A percentile compares a stretch with the other conserved stretches of the same genome.
These are phyloP conservation scores for Ensete glaucum DNA, from an alignment of 176 grass and related monocot genomes.

Conservation along the genomic window DNA sequence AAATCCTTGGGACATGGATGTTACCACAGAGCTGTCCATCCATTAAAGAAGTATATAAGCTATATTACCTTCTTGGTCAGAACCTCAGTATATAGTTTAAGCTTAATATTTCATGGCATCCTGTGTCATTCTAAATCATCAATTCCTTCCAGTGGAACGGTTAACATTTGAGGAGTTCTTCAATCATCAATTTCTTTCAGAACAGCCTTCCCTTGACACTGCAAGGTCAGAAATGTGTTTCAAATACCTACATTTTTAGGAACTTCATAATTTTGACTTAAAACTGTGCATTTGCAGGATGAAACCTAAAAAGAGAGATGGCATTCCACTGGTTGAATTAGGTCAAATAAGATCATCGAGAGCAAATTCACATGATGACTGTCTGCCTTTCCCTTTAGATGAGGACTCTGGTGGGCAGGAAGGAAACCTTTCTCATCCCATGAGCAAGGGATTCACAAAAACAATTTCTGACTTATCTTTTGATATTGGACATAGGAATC, in stretches of 20 bases:
- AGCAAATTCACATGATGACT: conserved; percentile 80
- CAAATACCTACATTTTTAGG: background rate
- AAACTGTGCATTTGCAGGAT: conserved; percentile 22
- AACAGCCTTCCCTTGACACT: conserved; percentile 35
- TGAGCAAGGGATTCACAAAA: conserved; percentile 31
- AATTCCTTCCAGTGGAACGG: conserved; percentile 76
- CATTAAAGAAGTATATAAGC: background rate
- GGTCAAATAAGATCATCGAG: conserved; percentile 39
- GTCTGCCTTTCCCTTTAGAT: conserved; percentile 85
- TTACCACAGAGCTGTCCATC: too few relatives aligned
- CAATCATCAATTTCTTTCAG: conserved; percentile 81
- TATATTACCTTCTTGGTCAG: background rate
- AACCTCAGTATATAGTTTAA: background rate
- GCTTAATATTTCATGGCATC: background rate
- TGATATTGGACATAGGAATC: conserved; percentile 44
- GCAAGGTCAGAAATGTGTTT: conserved; percentile 35
- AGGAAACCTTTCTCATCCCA: conserved; percentile 28
- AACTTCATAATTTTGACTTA: background rate
- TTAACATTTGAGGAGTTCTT: conserved; percentile 93
- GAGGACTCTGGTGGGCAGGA: conserved; percentile 54
- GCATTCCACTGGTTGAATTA: conserved; percentile 32
- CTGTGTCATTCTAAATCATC: conserved; percentile 9
- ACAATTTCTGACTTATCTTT: conserved; percentile 34
- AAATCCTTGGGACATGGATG: too few relatives aligned
- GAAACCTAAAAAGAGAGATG: conserved; percentile 45